phyloP scores from a whole-genome alignment of 1,139 yeast genomes.

The Ashbya aceris region DNA sequence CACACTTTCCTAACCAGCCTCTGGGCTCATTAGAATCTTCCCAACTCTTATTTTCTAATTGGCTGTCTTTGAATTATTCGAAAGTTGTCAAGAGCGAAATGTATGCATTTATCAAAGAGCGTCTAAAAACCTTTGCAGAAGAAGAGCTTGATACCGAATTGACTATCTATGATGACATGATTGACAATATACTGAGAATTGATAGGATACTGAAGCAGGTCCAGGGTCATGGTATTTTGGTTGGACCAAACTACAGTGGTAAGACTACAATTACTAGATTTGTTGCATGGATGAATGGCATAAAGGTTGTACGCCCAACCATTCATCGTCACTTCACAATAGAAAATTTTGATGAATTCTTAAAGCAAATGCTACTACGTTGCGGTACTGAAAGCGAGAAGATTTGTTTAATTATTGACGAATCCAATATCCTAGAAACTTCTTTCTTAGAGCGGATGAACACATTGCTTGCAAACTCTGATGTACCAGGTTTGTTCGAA shows the following conservation, averaged over 20 bases:
- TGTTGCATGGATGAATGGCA: constrained; percentile 88
- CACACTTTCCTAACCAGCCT: constrained; percentile 43
- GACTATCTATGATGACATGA: constrained; percentile 58
- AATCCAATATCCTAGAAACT: constrained; percentile 65
- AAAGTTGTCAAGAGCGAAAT: constrained; percentile 47
- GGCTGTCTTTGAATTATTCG: constrained; percentile 60
- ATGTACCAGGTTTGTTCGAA: constrained; percentile 81
- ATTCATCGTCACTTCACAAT: constrained; percentile 49
- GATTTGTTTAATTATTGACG: constrained; percentile 71
- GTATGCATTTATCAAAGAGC: constrained; percentile 46
- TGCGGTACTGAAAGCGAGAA: constrained; percentile 51
- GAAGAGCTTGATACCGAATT: constrained; percentile 59
- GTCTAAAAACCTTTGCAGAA: constrained; percentile 66
- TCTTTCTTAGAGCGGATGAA: constrained; percentile 88
- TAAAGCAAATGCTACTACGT: constrained; percentile 45
- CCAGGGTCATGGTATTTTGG: constrained; percentile 83
- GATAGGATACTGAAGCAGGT: constrained; percentile 78
- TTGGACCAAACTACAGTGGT: constrained; percentile 84
- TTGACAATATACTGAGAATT: constrained; percentile 68
- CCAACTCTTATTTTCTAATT: constrained; percentile 50
- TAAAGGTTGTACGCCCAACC: constrained; percentile 49
- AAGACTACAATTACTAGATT: constrained; percentile 68
- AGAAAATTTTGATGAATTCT: constrained; percentile 55
- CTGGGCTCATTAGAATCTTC: constrained; percentile 38
- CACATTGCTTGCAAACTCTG: constrained; percentile 83